These are phyloP conservation scores for Panaeolus cyanescens DNA, from an alignment of 768 basidiomycete species.

Conservation along the genomic window DNA sequence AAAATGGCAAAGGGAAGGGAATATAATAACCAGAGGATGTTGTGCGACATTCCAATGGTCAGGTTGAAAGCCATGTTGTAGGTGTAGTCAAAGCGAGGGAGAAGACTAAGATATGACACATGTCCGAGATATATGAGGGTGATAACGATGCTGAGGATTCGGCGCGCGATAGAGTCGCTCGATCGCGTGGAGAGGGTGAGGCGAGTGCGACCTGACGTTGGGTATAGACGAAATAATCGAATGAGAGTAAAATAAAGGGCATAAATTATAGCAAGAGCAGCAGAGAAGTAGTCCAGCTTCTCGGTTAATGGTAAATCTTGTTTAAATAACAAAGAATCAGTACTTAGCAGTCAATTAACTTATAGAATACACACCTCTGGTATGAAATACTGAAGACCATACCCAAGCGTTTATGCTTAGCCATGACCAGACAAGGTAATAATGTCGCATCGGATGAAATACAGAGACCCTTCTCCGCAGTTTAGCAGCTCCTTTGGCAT, in stretches of 20 bases:
- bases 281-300: constrained; percentile 94
- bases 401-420: constrained; percentile 89
- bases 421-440: constrained; percentile 67
- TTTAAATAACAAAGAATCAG: background rate
- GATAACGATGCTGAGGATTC: constrained; percentile 54
- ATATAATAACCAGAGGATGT: constrained; percentile 80
- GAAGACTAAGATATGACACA: constrained; percentile 73
- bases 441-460: constrained; percentile 68
- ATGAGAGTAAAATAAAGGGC: constrained; percentile 78
- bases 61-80: constrained; percentile 93
- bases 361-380: constrained; percentile 65
- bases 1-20: constrained; percentile 55
- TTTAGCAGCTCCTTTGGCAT: constrained; percentile 58
- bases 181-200: constrained; percentile 22
- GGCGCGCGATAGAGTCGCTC: constrained; percentile 22
- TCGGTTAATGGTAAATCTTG: constrained; percentile 83
- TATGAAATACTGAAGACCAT: constrained; percentile 92
- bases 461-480: constrained; percentile 49
- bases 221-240: constrained; percentile 77
- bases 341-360: background rate
- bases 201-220: constrained; percentile 31
- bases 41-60: constrained; percentile 73
- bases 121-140: constrained; percentile 64
- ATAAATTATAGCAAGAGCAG: constrained; percentile 80
- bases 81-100: constrained; percentile 86